Percentiles rank a stretch among this genome's conserved stretches.
These are phyloP conservation scores for Alternaria brassicicola DNA, from an alignment of 2,329 filamentous ascomycete genomes.

Conservation along the genomic window DNA sequence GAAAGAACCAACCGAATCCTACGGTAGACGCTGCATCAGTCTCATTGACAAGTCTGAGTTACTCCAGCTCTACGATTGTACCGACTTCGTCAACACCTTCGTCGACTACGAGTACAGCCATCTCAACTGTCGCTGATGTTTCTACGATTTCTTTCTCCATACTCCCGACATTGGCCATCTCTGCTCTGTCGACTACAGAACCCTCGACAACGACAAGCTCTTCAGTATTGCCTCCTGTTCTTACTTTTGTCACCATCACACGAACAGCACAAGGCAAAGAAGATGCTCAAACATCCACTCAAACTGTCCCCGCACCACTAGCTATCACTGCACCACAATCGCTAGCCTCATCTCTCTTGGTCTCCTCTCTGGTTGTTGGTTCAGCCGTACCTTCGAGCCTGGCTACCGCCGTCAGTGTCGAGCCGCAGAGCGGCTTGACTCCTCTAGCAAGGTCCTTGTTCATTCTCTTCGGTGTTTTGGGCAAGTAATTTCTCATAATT, in stretches of 20 bases:
- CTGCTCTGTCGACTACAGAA: not conserved
- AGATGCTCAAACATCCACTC: not conserved
- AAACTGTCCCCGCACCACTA: not conserved
- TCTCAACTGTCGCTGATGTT: not conserved
- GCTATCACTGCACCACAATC: not conserved
- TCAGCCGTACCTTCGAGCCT: not conserved
- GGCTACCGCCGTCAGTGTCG: not conserved
- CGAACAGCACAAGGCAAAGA: constrained; percentile 7
- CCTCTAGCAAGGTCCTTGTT: constrained; percentile 14
- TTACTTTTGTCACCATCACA: constrained; percentile 9
- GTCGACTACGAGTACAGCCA: not conserved
- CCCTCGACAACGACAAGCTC: not conserved
- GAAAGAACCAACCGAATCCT: constrained; percentile 16
- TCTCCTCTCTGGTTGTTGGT: not conserved
- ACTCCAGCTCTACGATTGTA: not conserved
- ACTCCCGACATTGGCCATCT: not conserved
- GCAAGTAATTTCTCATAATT: not conserved
- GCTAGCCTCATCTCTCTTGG: not conserved
- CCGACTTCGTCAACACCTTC: not conserved
- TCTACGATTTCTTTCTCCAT: not conserved
- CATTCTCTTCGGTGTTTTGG: constrained; percentile 15
- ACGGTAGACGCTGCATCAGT: not conserved
- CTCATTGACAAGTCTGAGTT: not conserved
- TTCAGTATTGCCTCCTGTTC: not conserved
- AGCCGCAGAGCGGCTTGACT: constrained; percentile 3